Percentiles rank a stretch among this genome's conserved stretches.
Conservation (phyloP, 768 basidiomycete genomes). For the Harrya chromipes region DNA sequence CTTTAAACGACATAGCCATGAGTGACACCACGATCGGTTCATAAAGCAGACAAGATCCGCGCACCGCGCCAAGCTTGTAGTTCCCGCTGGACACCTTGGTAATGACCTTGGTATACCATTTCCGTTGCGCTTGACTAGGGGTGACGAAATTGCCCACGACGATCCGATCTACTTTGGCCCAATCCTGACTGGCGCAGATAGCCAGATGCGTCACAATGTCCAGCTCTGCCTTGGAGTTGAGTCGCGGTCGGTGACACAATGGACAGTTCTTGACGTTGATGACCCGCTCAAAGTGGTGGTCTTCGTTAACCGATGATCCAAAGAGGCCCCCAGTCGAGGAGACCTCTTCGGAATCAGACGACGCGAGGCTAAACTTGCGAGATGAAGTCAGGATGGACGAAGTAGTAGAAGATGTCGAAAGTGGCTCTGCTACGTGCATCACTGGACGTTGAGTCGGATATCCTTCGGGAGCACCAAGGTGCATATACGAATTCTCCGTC, state of each 20-base stretch:
- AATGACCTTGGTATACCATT: conserved; percentile 93
- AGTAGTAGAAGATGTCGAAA: conserved; percentile 12
- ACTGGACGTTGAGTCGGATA: conserved; percentile 47
- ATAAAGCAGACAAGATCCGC: conserved; percentile 17
- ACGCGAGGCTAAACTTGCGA: conserved; percentile 39
- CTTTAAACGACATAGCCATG: conserved; percentile 34
- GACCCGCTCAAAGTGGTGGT: conserved; percentile 67
- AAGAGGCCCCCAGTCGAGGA: conserved; percentile 14
- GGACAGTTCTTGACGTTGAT: conserved; percentile 97
- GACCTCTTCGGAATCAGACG: conserved; percentile 45
- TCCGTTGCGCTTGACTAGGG: conserved; percentile 90
- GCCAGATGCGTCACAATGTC: conserved; percentile 98
- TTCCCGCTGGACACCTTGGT: conserved; percentile 82
- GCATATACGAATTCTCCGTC: conserved; percentile 18
- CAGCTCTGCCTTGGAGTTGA: conserved; percentile 84
- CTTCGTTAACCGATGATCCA: conserved; percentile 16
- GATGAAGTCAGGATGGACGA: conserved; percentile 9
- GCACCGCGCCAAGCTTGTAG: conserved; percentile 86
- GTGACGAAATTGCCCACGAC: conserved; percentile 95
- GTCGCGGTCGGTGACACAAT: conserved; percentile 82
- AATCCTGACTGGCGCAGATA: conserved; percentile 91
- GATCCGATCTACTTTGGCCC: conserved; percentile 84
- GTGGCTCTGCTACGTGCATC: conserved; percentile 29
- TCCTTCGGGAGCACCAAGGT: conserved; percentile 13
- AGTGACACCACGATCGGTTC: neutral